A percentile compares a stretch with the other conserved stretches of the same genome.
Conservation (phyloP, 805 yeast genomes). For the Jamesozyma jinghongensis region DNA sequence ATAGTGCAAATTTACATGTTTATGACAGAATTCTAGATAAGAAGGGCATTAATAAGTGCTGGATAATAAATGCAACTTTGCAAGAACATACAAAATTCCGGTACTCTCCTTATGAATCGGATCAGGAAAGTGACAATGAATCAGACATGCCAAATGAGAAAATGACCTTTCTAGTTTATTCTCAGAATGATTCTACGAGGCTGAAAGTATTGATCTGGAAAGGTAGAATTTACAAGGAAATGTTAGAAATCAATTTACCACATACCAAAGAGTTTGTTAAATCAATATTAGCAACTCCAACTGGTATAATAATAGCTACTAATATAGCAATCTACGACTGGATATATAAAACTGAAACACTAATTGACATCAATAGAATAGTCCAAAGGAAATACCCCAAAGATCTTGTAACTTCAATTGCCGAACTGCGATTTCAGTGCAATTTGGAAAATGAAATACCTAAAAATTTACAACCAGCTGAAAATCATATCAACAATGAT, state of each 20-base stretch:
- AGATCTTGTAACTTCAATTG: constrained; percentile 14
- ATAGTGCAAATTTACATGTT: constrained; percentile 25
- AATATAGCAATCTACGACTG: constrained; percentile 19
- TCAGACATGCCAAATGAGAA: constrained; percentile 7
- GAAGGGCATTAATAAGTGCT: constrained; percentile 22
- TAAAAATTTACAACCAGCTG: too few relatives aligned
- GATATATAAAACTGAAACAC: constrained; percentile 10
- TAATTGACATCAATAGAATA: constrained; percentile 17
- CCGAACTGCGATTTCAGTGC: constrained; percentile 7
- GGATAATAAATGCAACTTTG: constrained; percentile 15
- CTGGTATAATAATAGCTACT: constrained; percentile 19
- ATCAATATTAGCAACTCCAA: constrained; percentile 12
- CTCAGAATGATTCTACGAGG: constrained; percentile 12
- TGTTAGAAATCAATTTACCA: constrained; percentile 18
- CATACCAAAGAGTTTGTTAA: constrained; percentile 12
- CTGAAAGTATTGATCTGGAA: constrained; percentile 25
- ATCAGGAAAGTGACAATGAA: neutral
- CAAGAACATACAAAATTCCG: neutral
- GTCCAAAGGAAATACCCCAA: constrained; percentile 16
- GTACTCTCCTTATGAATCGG: neutral
- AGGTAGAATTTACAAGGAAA: constrained; percentile 19
- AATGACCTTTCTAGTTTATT: constrained; percentile 15
- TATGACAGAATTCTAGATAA: constrained; percentile 28
- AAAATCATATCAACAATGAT: constrained; percentile 6
- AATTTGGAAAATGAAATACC: neutral